Evolutionary conservation across 2,329 filamentous ascomycete genomes (phyloP), one percentile per base, ranked within the genome.

Genomic region (Daldinia eschscholtzii): DNA sequence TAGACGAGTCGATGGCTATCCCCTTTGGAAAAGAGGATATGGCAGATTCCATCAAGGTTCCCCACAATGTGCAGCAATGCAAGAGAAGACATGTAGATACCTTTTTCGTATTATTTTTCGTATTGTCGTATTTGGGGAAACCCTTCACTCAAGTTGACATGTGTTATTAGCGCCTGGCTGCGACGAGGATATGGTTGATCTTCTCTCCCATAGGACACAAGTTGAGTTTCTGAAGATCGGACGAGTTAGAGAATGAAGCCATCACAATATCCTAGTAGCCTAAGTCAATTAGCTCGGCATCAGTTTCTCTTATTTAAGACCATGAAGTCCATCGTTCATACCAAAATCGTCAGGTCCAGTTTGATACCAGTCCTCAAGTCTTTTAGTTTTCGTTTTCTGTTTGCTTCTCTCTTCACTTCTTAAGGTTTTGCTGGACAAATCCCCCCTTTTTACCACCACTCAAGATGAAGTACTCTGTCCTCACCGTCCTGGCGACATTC

Each of bases 301-400:
- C 9, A 23, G 13, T 46, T 35, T 35, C 42, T 28, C 6, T 50
- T 50, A 50, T 50, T 28, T 6, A 28, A 50, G 44, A 26, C 44
- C 44, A 23, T 50, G 44, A 44, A 44, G 18, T 18, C n/a, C 41
- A 18, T n/a, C 41, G 23, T 23, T 7, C 18, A 44, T 20, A 44
- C 18, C 39, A 9, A 23, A 23, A 44, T 44, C 41, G 5, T 23
- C 18, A 23, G 18, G 41, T 23, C 41, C 18, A 44, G 41, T 23
- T 20, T 44, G 18, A 44, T 44, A 44, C 41, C 15, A 44, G 41
- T 44, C 41, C 41, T 44, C 41, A 18, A 41, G n/a, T 44, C n/a
- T 44, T 44, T 5, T 18, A 12, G 39, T n/a, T 20, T 44, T 20
- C n/a, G 39, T 42, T 9, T 42, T 20, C 41, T 42, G 41, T 42